Base-by-base conservation (phyloP, 2,329 filamentous ascomycete species). In the Penicillium psychrosexuale region DNA sequence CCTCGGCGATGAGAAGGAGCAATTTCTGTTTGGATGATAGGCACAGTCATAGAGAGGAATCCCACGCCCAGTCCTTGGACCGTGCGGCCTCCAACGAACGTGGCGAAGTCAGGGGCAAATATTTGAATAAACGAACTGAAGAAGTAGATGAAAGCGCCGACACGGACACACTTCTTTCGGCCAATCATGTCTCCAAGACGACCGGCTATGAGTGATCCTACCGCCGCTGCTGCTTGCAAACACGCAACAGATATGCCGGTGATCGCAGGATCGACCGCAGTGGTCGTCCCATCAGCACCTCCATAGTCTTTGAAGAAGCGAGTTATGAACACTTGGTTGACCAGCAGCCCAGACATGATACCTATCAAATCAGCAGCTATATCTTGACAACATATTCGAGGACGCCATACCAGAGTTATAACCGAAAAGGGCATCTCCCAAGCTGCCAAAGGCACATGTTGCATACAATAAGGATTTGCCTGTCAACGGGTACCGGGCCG, bases 371-470 rank as follows among this genome's bases (percentile, higher is more conserved):
- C 22, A 59, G 53, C 12, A 39, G 11, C 5, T 36, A 17, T 36
- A 17, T 12, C 33, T 19, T 24, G 17, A 15, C 24, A 5, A 22
- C 1, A 3, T n/a, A n/a, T 28, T 36, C 2, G 8, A 39, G 9
- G 6, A n/a, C 22, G 9, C 5, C 47, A 46, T 61, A 75, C 73
- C 73, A 45, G 71, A 73, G 48, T 76, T 73, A 61, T 74, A 76
- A n/a, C 73, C 73, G 51, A 76, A 76, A 3, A 76, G 55, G 3
- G 71, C 71, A 69, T 76, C 73, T 22, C 73, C 73, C 42, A 76
- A 59, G 55, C 69, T 72, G 9, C 73, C 73, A 61, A 76, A 76
- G 3, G 64, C 72, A 57, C 73, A 75, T 22, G 73, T 75, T 37
- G 70, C 66, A 47, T 65, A 76, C 8, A 75, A 63, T 15, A 75